Evolutionary conservation across 495 filamentous ascomycete species (phyloP), one percentile per base, ranked within the genome.

Genomic region (Tuber brumale): DNA sequence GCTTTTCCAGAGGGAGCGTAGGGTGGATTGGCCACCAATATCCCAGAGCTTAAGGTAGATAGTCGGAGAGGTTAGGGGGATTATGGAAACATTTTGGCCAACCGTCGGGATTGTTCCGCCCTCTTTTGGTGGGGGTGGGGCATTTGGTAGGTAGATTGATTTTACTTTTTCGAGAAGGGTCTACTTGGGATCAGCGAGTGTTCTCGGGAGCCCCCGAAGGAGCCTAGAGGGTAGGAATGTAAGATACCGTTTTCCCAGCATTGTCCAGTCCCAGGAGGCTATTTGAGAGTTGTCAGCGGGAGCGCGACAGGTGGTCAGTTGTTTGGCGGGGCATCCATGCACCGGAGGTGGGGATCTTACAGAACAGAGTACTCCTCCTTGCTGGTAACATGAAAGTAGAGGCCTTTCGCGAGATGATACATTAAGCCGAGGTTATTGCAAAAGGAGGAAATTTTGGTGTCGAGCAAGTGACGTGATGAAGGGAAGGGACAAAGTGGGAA

Each of bases 31-130:
- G 3, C 95, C 95, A 74, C 95, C 95, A 4, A 99, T 92, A 84
- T 99, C 95, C 95, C 95, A 99, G 83, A 99, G 92, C 87, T 97
- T 97, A 81, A 99, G 88, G 86, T 97, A 97, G 90, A 97, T 92
- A 81, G 96, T 92, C 1, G 92, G 90, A 81, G 97, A 93, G 2
- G 90, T 89, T 18, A 97, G 87, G 1, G 90, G 88, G 83, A 99
- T 92, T 69, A 93, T 94, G 48, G 93, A 90, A 79, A 98, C 95
- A 85, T 97, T 99, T 83, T 99, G 95, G 75, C 95, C 95, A 82
- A 99, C 95, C 23, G 95, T 99, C 23, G 95, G 95, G 45, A 97
- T 96, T 69, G 95, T 99, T 77, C 90, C 90, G 73, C 87, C 85
- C 72, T 84, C 85, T 88, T 90, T 88, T 12, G 88, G 83, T 84